Base-by-base conservation (phyloP, 306 rosid species). In the Vigna angularis region DNA sequence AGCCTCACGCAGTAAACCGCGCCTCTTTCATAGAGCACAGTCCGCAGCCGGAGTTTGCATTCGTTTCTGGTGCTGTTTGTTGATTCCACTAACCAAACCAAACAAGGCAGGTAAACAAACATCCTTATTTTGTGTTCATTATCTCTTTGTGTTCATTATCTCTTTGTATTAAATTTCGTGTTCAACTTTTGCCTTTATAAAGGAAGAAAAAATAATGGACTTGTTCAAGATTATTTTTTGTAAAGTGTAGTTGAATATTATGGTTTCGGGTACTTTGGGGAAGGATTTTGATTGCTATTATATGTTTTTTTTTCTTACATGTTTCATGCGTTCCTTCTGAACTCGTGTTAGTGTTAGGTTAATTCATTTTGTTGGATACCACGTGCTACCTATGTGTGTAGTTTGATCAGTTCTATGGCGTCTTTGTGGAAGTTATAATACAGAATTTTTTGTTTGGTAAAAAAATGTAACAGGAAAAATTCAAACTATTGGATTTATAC, bases 21-120 rank as follows among this genome's bases (percentile, higher is more conserved):
- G 75, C 72, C 73, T 47, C 73, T 34, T 10, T 55, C 70, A 22
- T 56, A 2, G 0, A n/a, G 10, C 42, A 14, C 3, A 14, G 17
- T 32, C 1, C 6, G 36, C 9, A 59, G 30, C 2, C 44, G 66
- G 59, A 22, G n/a, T 32, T 55, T 30, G 1, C 50, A 51, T 48
- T 34, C 53, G 17, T 9, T 55, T 9, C 12, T 2, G 17, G 10
- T 20, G 13, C 70, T 1, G 44, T 26, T 11, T 52, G 36, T 55
- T 38, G 0, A 45, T 14, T 52, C 59, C 48, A 10, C 30, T 3
- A 73, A 30, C 75, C 52, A 30, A 73, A 44, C 79, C 52, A 30
- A 64, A 9, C 36, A 48, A 81, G 84, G 76, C 56, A 81, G 84
- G 76, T 81, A 66, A 12, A 15, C 9, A 0, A 52, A 17, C 40